Conservation (phyloP, 2,329 filamentous ascomycete genomes). For the Stachybotrys chartarum region DNA sequence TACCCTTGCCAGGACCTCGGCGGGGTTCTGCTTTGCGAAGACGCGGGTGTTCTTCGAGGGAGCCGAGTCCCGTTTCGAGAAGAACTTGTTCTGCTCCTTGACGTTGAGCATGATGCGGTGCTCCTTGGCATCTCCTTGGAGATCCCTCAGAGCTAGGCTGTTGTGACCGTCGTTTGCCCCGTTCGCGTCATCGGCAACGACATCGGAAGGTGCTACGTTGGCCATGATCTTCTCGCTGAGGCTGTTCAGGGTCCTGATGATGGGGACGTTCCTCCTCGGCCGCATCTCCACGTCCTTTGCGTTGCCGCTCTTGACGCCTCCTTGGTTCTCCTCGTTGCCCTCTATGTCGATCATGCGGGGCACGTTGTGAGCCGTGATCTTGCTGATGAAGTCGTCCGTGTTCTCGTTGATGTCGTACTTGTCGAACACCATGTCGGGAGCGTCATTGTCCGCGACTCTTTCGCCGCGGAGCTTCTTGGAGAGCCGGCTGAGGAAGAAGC, state of each 20-base stretch:
- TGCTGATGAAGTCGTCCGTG: constrained; percentile 41
- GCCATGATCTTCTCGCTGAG: constrained; percentile 92
- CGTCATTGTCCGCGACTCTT: constrained; percentile 70
- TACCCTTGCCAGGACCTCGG: constrained; percentile 58
- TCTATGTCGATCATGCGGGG: constrained; percentile 88
- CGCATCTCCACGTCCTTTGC: constrained; percentile 86
- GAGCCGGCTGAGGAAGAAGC: constrained; percentile 86
- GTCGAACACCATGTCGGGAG: constrained; percentile 73
- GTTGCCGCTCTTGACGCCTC: constrained; percentile 74
- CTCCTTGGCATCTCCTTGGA: constrained; percentile 67
- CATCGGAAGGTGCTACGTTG: constrained; percentile 73
- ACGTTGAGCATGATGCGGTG: constrained; percentile 79
- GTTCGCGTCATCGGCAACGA: constrained; percentile 46
- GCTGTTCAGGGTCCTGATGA: constrained; percentile 81
- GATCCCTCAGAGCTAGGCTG: constrained; percentile 70
- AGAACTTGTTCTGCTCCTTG: constrained; percentile 79
- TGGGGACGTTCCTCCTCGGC: constrained; percentile 72
- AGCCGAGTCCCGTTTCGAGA: constrained; percentile 52
- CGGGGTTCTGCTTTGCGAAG: constrained; percentile 64
- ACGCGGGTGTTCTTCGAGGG: constrained; percentile 36
- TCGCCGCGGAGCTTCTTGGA: constrained; percentile 91
- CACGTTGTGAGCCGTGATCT: constrained; percentile 57
- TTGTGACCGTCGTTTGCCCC: constrained; percentile 69
- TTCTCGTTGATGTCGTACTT: constrained; percentile 75
- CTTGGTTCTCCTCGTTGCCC: constrained; percentile 92